phyloP scores from a whole-genome alignment of 225 moss, liverwort and hornwort species.

The Pseudoscleropodium purum region DNA sequence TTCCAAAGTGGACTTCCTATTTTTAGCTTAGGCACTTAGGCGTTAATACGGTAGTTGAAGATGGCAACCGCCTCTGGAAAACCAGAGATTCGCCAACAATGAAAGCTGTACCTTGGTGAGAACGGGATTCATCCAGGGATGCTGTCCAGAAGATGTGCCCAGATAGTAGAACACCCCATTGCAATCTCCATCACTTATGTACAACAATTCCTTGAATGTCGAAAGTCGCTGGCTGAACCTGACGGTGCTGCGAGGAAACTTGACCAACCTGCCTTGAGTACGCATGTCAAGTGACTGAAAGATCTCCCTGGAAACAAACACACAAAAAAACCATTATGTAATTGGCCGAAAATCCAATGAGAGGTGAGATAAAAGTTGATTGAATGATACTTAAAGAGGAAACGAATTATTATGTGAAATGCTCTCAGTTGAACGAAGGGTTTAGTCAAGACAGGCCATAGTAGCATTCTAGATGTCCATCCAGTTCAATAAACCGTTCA shows the following conservation, averaged over 20 bases:
- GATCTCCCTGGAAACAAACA: slow-evolving; percentile 29
- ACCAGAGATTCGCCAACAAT: not conserved
- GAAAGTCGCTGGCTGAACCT: slow-evolving; percentile 79
- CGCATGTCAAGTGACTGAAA: slow-evolving; percentile 57
- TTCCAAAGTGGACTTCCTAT: not conserved
- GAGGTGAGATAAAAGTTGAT: not conserved
- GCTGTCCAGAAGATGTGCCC: slow-evolving; percentile 81
- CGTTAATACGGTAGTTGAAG: not conserved
- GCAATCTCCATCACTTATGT: slow-evolving; percentile 86
- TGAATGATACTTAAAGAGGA: not conserved
- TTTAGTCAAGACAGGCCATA: not conserved
- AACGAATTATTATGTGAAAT: not conserved
- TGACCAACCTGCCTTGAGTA: slow-evolving; percentile 65
- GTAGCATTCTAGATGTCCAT: not conserved
- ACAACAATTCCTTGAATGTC: slow-evolving; percentile 76
- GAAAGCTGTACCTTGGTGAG: slow-evolving; percentile 57
- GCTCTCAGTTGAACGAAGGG: not conserved
- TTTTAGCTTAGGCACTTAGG: not conserved
- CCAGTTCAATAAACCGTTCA: not conserved
- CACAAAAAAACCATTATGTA: not conserved
- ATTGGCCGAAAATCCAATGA: not conserved
- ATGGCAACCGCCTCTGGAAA: not conserved
- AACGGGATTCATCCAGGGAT: slow-evolving; percentile 98
- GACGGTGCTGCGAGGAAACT: slow-evolving; percentile 46
- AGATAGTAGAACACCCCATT: slow-evolving; percentile 93